Evolutionary conservation across 192 early-diverging fungal genomes (phyloP).

Genomic region (Mycoemilia scoparia): DNA sequence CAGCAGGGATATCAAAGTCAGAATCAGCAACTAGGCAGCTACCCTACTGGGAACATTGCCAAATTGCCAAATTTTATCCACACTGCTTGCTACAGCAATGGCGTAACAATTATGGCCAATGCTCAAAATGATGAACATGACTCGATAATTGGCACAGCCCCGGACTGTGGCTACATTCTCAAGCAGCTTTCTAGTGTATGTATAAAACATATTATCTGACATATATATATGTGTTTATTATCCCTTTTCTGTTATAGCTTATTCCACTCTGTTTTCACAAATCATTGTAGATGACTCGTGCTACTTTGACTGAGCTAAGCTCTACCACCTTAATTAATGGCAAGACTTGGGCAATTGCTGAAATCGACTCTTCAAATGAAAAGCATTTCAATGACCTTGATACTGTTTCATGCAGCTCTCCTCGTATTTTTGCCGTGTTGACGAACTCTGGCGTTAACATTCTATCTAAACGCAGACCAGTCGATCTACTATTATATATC

Average conservation of each 20-base stretch:
- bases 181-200: slow-evolving; percentile 4
- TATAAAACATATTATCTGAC: too few species aligned
- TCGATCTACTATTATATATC: slow-evolving; percentile 51
- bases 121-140: slow-evolving; percentile 52
- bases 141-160: slow-evolving; percentile 37
- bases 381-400: slow-evolving; percentile 43
- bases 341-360: slow-evolving; percentile 66
- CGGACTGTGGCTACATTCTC: slow-evolving; percentile 42
- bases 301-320: slow-evolving; percentile 27
- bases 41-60: too few species aligned
- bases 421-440: slow-evolving; percentile 50
- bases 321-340: slow-evolving; percentile 44
- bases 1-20: too few species aligned
- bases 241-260: too few species aligned
- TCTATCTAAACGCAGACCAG: slow-evolving; percentile 53
- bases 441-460: slow-evolving; percentile 55
- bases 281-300: slow-evolving; percentile 10
- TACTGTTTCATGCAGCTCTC: slow-evolving; percentile 31
- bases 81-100: slow-evolving; percentile 44
- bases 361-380: slow-evolving; percentile 15
- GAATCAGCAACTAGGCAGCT: slow-evolving; percentile 1
- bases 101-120: slow-evolving; percentile 45
- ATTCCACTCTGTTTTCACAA: neutral
- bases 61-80: too few species aligned
- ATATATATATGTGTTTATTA: neutral